Percentiles rank a stretch among this genome's conserved stretches.
These are phyloP conservation scores for Isabelozyma heimii DNA, from an alignment of 805 yeast species.

Conservation along the genomic window DNA sequence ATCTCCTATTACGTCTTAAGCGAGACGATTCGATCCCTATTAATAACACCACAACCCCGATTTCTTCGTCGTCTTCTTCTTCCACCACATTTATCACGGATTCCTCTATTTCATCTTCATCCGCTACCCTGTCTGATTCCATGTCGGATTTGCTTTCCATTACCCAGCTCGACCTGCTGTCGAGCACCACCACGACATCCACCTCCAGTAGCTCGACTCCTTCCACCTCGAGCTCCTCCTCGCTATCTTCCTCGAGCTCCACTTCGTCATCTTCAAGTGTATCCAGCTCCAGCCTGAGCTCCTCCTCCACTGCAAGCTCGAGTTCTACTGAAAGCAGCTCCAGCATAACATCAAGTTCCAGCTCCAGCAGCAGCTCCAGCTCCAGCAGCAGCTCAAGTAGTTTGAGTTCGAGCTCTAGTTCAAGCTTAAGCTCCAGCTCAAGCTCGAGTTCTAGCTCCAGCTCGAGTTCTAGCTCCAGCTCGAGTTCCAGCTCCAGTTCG, in stretches of 20 bases:
- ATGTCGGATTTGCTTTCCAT: not conserved
- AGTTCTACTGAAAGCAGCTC: not conserved
- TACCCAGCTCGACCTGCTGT: not conserved
- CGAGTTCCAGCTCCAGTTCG: not conserved
- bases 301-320: not conserved
- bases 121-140: not conserved
- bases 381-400: not conserved
- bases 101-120: not conserved
- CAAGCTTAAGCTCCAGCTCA: not conserved
- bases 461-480: not conserved
- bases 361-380: not conserved
- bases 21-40: not conserved
- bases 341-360: not conserved
- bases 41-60: not conserved
- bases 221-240: not conserved
- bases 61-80: constrained; percentile 9
- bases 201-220: not conserved
- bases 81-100: constrained; percentile 7
- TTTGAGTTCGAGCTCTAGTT: not conserved
- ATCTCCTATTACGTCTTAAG: not conserved
- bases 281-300: not conserved
- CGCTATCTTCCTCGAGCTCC: not conserved
- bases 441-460: not conserved
- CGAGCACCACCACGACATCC: not conserved
- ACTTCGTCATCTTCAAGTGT: not conserved